Evolutionary conservation across 352 stramenopile species (phyloP).

Genomic region (Globisporangium splendens): DNA sequence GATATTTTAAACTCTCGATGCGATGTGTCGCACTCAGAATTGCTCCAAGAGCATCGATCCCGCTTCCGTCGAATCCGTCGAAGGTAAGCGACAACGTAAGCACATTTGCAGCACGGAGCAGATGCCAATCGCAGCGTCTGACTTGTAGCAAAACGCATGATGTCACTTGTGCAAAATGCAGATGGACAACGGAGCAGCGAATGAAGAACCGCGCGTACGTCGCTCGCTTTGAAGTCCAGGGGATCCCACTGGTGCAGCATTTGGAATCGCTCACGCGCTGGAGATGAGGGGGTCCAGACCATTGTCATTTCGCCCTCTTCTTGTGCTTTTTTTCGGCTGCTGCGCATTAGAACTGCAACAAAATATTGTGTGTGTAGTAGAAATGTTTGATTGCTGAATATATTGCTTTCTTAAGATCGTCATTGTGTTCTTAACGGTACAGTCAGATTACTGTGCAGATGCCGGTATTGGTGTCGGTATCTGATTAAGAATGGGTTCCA

Average conservation of each 20-base stretch:
- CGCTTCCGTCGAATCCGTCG: constrained; percentile 53
- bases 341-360: too few relatives aligned
- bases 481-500: neutral
- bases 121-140: neutral
- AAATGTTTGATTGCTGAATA: too few relatives aligned
- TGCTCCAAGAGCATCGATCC: constrained; percentile 64
- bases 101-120: neutral
- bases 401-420: neutral
- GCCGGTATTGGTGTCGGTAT: neutral
- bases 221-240: constrained; percentile 56
- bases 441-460: neutral
- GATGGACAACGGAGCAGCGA: constrained; percentile 49
- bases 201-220: constrained; percentile 52
- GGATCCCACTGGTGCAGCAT: constrained; percentile 62
- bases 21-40: constrained; percentile 48
- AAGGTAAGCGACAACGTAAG: constrained; percentile 23
- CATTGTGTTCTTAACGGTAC: neutral
- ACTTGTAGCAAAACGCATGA: neutral
- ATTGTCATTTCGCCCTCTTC: neutral
- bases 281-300: constrained; percentile 17
- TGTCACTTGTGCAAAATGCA: constrained; percentile 23
- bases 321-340: neutral
- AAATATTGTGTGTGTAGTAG: too few relatives aligned
- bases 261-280: constrained; percentile 40
- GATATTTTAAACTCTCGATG: constrained; percentile 68